Conservation (phyloP, 768 basidiomycete genomes). For the Hericium rajendrae region DNA sequence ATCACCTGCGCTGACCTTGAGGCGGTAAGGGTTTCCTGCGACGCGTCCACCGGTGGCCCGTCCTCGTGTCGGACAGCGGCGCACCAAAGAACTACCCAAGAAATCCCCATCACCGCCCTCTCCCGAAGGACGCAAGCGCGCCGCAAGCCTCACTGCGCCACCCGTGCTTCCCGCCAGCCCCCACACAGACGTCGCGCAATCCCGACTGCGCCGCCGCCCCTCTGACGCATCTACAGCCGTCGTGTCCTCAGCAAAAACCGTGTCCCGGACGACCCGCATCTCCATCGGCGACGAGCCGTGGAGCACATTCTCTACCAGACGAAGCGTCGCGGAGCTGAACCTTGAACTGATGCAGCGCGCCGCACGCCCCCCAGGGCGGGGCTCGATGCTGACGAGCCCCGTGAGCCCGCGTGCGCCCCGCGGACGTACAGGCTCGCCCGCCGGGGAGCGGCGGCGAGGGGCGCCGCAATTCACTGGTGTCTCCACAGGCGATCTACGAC, state of each 20-base stretch:
- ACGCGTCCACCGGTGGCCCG: slow-evolving; percentile 87
- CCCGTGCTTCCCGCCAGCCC: not conserved
- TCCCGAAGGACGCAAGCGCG: slow-evolving; percentile 12
- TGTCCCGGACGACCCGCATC: not conserved
- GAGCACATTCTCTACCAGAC: no score
- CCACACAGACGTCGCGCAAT: not conserved
- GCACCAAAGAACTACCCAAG: slow-evolving; percentile 1
- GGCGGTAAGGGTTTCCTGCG: slow-evolving; percentile 63
- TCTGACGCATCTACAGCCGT: slow-evolving; percentile 1
- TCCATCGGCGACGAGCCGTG: no score
- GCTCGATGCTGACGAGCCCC: not conserved
- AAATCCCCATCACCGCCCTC: slow-evolving; percentile 10
- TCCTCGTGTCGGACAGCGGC: slow-evolving; percentile 36
- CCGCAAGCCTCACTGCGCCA: slow-evolving; percentile 8
- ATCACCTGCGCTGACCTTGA: not conserved
- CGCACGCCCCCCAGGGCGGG: not conserved
- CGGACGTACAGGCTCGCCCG: not conserved
- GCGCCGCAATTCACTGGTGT: slow-evolving; percentile 7
- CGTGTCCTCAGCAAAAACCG: slow-evolving; percentile 1
- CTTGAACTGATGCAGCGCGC: slow-evolving; percentile 8
- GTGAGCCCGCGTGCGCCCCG: not conserved
- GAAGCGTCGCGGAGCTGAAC: slow-evolving; percentile 5
- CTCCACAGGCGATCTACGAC: slow-evolving; percentile 11
- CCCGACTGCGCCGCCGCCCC: slow-evolving; percentile 5
- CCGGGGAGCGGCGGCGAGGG: slow-evolving; percentile 1